Evolutionary conservation across 2,329 filamentous ascomycete genomes (phyloP).

Genomic region (Epichloe coenophiala): DNA sequence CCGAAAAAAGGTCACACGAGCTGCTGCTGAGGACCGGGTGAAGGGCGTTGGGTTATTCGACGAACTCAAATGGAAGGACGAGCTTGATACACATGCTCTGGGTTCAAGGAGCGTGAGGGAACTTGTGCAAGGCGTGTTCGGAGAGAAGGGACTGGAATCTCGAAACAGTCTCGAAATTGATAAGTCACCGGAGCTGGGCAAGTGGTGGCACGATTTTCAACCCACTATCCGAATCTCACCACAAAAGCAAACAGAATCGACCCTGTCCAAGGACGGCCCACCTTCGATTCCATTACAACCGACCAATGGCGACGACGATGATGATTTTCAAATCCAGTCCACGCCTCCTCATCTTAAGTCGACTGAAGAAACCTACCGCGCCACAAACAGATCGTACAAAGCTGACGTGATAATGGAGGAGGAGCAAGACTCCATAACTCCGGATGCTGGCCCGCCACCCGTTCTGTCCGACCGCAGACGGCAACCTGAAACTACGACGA

Average conservation of each 20-base stretch:
- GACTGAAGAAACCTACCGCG: conserved; percentile 11
- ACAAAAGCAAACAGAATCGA: conserved; percentile 6
- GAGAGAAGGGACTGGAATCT: conserved; percentile 18
- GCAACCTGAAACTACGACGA: conserved; percentile 9
- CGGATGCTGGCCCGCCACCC: conserved; percentile 9
- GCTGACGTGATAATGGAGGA: conserved; percentile 21
- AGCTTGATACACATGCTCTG: conserved; percentile 12
- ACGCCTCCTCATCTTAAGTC: conserved; percentile 28
- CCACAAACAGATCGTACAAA: conserved; percentile 5
- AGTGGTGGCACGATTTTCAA: conserved; percentile 36
- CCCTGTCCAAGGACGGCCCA: conserved; percentile 2
- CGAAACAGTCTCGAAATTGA: conserved; percentile 16
- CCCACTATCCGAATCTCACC: conserved; percentile 14
- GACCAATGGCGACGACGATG: conserved; percentile 24
- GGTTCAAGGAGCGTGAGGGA: conserved; percentile 18
- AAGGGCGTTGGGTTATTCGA: conserved; percentile 38
- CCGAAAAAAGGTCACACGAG: conserved; percentile 32
- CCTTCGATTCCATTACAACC: background rate
- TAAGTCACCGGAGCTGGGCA: conserved; percentile 24
- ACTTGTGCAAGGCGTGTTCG: conserved; percentile 30
- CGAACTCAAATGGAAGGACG: conserved; percentile 23
- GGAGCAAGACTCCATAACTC: conserved; percentile 13
- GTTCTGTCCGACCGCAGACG: conserved; percentile 7
- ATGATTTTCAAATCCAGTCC: conserved; percentile 37
- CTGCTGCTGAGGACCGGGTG: conserved; percentile 32